Percentiles rank a stretch among this genome's conserved stretches.
phyloP scores from a whole-genome alignment of 768 basidiomycete genomes.

The Termitomyces sp. region DNA sequence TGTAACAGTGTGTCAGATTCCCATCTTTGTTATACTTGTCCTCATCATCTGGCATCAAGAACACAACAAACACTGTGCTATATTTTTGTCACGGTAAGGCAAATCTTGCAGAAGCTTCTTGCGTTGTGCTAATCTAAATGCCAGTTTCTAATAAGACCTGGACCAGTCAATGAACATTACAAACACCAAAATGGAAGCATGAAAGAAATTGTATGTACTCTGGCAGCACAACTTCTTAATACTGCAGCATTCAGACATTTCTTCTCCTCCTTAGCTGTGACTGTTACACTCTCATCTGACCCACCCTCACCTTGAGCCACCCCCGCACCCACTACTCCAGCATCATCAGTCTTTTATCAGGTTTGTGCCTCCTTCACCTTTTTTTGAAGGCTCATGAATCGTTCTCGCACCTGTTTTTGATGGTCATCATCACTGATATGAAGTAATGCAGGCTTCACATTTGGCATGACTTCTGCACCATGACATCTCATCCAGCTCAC shows the following conservation, averaged over 20 bases:
- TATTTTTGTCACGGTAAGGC: neutral
- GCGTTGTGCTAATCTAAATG: conserved; percentile 2
- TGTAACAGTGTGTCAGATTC: neutral
- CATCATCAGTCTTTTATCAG: neutral
- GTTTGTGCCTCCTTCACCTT: neutral
- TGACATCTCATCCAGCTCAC: neutral
- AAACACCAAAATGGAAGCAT: neutral
- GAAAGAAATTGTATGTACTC: neutral
- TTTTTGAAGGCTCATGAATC: neutral
- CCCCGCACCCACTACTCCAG: neutral
- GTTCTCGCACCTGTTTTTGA: neutral
- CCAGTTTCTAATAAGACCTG: conserved; percentile 6
- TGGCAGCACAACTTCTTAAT: neutral
- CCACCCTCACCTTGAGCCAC: neutral
- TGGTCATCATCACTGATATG: neutral
- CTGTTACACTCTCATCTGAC: neutral
- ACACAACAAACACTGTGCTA: conserved; percentile 3
- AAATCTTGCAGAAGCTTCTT: neutral
- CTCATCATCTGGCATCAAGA: conserved; percentile 16
- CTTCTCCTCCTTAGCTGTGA: neutral
- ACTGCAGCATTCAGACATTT: neutral
- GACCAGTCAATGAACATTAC: no score
- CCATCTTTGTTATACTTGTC: conserved; percentile 6
- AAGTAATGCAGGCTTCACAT: neutral
- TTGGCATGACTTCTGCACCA: neutral